Conservation (phyloP, 1,139 yeast species). For the Blastobotrys malaysiensis region DNA sequence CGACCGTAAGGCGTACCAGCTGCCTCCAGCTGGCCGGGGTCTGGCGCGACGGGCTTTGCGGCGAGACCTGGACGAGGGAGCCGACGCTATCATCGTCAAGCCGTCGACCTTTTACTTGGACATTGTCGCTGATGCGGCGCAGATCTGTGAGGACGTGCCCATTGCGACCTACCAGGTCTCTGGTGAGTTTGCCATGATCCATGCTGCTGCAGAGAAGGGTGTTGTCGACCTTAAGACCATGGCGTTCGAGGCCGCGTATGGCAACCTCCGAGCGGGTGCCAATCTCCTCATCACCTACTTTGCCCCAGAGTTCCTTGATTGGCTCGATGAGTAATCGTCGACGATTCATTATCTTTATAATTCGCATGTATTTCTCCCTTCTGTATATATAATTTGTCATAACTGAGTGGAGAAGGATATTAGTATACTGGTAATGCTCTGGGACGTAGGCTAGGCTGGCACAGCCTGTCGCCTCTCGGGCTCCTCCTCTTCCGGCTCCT, state of each 20-base stretch:
- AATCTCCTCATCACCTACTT: constrained; percentile 84
- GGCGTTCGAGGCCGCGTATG: constrained; percentile 90
- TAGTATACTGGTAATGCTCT: not conserved
- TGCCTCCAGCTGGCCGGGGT: constrained; percentile 91
- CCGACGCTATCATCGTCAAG: constrained; percentile 91
- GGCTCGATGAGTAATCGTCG: constrained; percentile 46
- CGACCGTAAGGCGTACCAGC: constrained; percentile 87
- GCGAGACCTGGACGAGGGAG: constrained; percentile 87
- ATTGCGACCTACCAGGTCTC: constrained; percentile 94
- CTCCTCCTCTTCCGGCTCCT: constrained; percentile 19
- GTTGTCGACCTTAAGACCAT: constrained; percentile 80
- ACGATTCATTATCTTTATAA: not conserved
- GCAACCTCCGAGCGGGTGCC: constrained; percentile 95
- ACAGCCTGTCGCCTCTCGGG: constrained; percentile 13
- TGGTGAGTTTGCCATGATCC: constrained; percentile 97
- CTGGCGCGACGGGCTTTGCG: constrained; percentile 85
- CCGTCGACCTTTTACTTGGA: constrained; percentile 97
- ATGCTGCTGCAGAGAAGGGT: constrained; percentile 97
- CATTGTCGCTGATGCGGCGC: constrained; percentile 80
- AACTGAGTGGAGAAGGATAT: too few species aligned
- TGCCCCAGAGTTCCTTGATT: constrained; percentile 92
- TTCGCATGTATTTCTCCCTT: not conserved
- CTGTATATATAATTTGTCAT: not conserved
- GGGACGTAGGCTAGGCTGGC: constrained; percentile 6
- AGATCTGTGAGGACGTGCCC: constrained; percentile 77